Base-by-base conservation (phyloP, 2,329 filamentous ascomycete genomes). In the Fusarium sp. region DNA sequence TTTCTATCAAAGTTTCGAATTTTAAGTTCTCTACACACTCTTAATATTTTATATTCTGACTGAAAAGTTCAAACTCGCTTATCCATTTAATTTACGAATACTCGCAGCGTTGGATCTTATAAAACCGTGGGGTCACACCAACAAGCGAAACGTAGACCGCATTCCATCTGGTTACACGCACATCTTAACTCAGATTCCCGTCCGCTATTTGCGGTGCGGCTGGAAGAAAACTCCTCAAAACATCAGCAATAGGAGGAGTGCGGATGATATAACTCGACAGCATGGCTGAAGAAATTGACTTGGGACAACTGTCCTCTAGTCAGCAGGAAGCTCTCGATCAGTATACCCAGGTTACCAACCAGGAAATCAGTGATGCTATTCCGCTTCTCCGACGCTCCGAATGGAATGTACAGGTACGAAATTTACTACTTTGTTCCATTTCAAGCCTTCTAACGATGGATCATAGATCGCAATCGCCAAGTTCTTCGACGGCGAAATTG, bases 401-500 rank as follows among this genome's bases (percentile, higher is more conserved):
- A 85, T 99, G 96, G 96, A 99, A 98, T 78, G 92, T 97, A 1
- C 93, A 95, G 85, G 93, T 94, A 81, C 40, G 42, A n/a, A 26
- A 18, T 11, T 17, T n/a, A 18, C 37, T 33, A 13, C 10, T 41
- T 44, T 14, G 12, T 13, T 35, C 18, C 15, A 37, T 18, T 15
- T 12, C 11, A 48, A 42, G 35, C 35, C 26, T 42, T 49, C 68
- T 52, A 30, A 73, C 42, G 32, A 54, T 50, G 55, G 12, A 62
- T 45, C 61, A 7, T 78, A 98, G 91, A 97, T 98, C 76, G 95
- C 96, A 63, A 95, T 99, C 71, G 90, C 96, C 72, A 97, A 97
- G 79, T 98, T 98, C 88, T 99, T 98, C 80, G 96, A 99, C 77
- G 96, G 96, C 74, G 96, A 98, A 83, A 92, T 92, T 6, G 89